Evolutionary conservation across 352 stramenopile genomes (phyloP), one percentile per base, ranked within the genome.

Genomic region (Phytopythium kandeliae): DNA sequence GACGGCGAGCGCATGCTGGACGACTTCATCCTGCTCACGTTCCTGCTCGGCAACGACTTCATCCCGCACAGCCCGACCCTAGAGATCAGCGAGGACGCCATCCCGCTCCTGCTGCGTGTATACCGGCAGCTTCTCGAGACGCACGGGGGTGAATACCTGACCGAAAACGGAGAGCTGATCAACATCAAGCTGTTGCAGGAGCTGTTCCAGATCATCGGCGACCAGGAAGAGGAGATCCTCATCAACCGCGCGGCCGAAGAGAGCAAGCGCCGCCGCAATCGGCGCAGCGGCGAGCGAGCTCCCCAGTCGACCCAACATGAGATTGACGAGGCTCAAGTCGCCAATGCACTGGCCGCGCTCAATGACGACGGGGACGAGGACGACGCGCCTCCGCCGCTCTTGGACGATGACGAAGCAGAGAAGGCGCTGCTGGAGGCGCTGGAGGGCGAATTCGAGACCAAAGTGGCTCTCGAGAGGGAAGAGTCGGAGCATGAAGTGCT

Each of bases 11-110:
- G 96, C 17, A 91, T 98, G 53, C 93, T 99, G 56, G 97, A 99
- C 71, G 97, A 99, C 66, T 99, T 99, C 67, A 97, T 99, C 10
- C 89, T 99, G 60, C 83, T 99, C 49, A 99, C 96, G n/a, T 99
- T 99, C 67, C 75, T 99, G 37, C 86, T 99, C 3, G 97, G 97
- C 35, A 99, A 99, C 76, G 97, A 99, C 63, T 99, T 99, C 54
- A 93, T 99, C 51, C 97, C 97, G 16, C 97, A 99, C 63, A 94
- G 98, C 57, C 97, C 96, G 40, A 97, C 95, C 40, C 73, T 99
- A 10, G 96, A 99, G 74, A 99, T 99, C 69, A 91, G 86, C 33
- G 97, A 99, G 69, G 92, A 98, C 24, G 97, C 96, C 0, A 98
- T 99, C 54, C 95, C 97, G 33, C 65, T 98, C 37, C 65, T 99